A percentile compares a stretch with the other conserved stretches of the same genome.
phyloP scores from a whole-genome alignment of 805 yeast genomes.

The Myxozyma udenii region DNA sequence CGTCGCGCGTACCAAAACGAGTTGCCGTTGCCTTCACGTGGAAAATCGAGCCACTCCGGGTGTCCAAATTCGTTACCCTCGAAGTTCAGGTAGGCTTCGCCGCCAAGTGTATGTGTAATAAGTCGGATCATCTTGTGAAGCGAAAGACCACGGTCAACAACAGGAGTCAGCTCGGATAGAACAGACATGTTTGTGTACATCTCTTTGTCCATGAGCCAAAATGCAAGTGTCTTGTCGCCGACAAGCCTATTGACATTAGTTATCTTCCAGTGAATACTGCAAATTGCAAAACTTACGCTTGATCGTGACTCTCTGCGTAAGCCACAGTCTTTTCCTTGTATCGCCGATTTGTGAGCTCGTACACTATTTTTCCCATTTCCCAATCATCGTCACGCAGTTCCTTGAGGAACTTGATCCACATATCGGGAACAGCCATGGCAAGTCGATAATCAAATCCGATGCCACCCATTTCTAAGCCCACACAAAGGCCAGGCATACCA shows the following conservation, averaged over 20 bases:
- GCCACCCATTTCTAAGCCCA: constrained; percentile 73
- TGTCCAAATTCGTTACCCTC: constrained; percentile 99
- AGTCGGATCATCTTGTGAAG: constrained; percentile 88
- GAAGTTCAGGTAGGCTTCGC: constrained; percentile 92
- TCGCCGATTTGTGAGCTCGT: constrained; percentile 82
- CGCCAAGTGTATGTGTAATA: constrained; percentile 86
- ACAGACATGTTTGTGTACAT: constrained; percentile 93
- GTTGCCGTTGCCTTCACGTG: constrained; percentile 81
- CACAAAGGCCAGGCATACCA: constrained; percentile 93
- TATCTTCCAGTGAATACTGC: not conserved
- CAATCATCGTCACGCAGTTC: constrained; percentile 84
- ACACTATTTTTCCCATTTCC: constrained; percentile 78
- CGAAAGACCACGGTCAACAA: constrained; percentile 84
- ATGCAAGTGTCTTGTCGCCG: constrained; percentile 94
- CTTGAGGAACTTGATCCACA: constrained; percentile 95
- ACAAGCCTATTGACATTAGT: constrained; percentile 48
- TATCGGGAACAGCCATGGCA: constrained; percentile 97
- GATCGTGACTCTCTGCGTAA: constrained; percentile 94
- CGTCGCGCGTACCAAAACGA: constrained; percentile 93
- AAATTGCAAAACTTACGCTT: constrained; percentile 49
- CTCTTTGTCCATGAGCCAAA: constrained; percentile 98
- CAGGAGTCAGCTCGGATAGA: constrained; percentile 66
- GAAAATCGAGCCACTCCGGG: constrained; percentile 98
- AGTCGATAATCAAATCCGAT: constrained; percentile 90
- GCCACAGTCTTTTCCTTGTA: constrained; percentile 85